Evolutionary conservation across 2,329 filamentous ascomycete genomes (phyloP).

Genomic region (Sordariomycetes sp.): DNA sequence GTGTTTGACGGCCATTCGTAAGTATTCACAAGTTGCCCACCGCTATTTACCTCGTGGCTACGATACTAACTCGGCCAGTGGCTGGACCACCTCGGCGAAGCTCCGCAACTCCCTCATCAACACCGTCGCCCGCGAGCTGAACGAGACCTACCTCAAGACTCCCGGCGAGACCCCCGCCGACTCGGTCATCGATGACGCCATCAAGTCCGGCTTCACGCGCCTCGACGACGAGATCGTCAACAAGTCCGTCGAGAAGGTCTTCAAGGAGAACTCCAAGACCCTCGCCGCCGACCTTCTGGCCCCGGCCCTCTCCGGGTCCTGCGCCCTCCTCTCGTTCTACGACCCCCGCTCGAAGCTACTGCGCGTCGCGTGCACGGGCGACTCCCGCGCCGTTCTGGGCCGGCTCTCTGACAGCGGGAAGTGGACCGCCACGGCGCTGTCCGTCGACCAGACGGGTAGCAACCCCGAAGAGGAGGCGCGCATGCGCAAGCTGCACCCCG

Average conservation of each 20-base stretch:
- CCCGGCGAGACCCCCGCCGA: constrained; percentile 54
- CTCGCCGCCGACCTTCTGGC: constrained; percentile 85
- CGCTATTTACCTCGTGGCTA: neutral
- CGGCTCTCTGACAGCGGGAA: constrained; percentile 69
- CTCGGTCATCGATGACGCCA: constrained; percentile 77
- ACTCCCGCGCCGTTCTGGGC: constrained; percentile 89
- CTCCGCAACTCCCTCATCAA: constrained; percentile 84
- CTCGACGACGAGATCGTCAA: constrained; percentile 93
- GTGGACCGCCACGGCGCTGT: constrained; percentile 85
- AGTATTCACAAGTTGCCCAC: constrained; percentile 19
- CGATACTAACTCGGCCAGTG: constrained; percentile 35
- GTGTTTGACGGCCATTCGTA: constrained; percentile 96
- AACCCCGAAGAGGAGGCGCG: constrained; percentile 78
- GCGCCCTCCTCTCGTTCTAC: constrained; percentile 92
- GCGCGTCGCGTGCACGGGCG: constrained; percentile 89
- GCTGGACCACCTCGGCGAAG: constrained; percentile 97
- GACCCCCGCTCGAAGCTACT: constrained; percentile 79
- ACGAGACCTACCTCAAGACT: constrained; percentile 76
- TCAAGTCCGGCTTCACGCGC: constrained; percentile 81
- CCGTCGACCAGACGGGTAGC: constrained; percentile 85
- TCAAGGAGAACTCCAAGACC: constrained; percentile 81
- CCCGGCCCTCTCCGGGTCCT: constrained; percentile 92
- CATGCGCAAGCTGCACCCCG: constrained; percentile 76
- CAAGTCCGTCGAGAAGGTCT: constrained; percentile 82
- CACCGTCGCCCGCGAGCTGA: constrained; percentile 87